A percentile compares a stretch with the other conserved stretches of the same genome.
phyloP scores from a whole-genome alignment of 176 grass and related monocot species.

The Tuctoria greenei region DNA sequence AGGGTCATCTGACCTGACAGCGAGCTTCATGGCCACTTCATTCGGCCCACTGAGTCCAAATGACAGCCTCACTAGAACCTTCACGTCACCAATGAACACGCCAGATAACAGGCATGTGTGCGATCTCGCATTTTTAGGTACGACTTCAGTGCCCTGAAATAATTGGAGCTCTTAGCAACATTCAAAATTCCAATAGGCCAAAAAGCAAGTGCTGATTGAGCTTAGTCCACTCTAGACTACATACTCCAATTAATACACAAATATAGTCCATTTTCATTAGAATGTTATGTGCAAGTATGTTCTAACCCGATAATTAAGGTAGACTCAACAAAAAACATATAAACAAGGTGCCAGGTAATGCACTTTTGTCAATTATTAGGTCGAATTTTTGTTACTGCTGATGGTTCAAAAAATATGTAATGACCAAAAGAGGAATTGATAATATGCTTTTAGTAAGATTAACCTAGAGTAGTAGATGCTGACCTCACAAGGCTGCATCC shows the following conservation, averaged over 20 bases:
- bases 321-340: neutral
- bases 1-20: slow-evolving; percentile 85
- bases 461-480: slow-evolving; percentile 26
- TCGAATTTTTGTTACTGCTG: neutral
- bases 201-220: neutral
- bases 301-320: neutral
- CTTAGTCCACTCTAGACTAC: neutral
- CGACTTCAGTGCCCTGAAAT: slow-evolving; percentile 79
- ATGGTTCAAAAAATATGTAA: slow-evolving; percentile 15
- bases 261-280: neutral
- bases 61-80: slow-evolving; percentile 80
- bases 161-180: neutral
- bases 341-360: neutral
- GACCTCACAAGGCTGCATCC: slow-evolving; percentile 98
- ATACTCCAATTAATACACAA: neutral
- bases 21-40: slow-evolving; percentile 96
- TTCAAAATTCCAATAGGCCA: neutral
- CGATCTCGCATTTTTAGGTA: slow-evolving; percentile 85
- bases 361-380: neutral
- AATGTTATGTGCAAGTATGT: neutral
- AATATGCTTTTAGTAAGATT: neutral
- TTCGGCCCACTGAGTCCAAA: slow-evolving; percentile 87
- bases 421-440: neutral
- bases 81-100: slow-evolving; percentile 63
- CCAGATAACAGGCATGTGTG: slow-evolving; percentile 88